Percentiles rank a stretch among this genome's conserved stretches.
These are phyloP conservation scores for Boletus semigastroideus DNA, from an alignment of 1,284 basidiomycete genomes.

Conservation along the genomic window DNA sequence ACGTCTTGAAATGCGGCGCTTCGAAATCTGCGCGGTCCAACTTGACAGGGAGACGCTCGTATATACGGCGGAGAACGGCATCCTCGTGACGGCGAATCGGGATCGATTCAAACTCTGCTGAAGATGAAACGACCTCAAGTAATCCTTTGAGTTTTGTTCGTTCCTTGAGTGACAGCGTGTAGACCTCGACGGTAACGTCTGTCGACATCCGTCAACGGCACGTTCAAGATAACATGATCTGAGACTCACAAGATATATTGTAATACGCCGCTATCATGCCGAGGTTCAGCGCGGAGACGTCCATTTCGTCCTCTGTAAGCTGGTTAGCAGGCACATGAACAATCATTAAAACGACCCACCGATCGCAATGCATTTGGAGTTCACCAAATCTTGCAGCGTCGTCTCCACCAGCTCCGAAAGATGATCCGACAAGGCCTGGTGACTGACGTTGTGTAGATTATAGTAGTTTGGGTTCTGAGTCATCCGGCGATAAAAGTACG, in stretches of 20 bases:
- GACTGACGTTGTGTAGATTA: conserved; percentile 90
- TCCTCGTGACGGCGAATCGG: conserved; percentile 93
- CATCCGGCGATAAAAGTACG: conserved; percentile 95
- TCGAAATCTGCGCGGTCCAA: conserved; percentile 84
- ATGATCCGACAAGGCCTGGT: conserved; percentile 91
- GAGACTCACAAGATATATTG: conserved; percentile 76
- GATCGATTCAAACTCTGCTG: conserved; percentile 93
- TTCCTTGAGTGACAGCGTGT: conserved; percentile 93
- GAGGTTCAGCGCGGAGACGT: conserved; percentile 86
- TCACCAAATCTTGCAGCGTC: conserved; percentile 88
- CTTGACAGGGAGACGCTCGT: conserved; percentile 98
- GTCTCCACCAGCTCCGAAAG: conserved; percentile 95
- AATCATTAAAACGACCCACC: conserved; percentile 46
- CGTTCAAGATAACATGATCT: neutral
- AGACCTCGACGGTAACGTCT: conserved; percentile 96
- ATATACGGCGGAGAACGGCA: conserved; percentile 82
- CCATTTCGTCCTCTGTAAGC: conserved; percentile 86
- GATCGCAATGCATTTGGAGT: conserved; percentile 93
- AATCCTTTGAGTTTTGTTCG: conserved; percentile 97
- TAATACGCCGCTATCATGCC: conserved; percentile 97
- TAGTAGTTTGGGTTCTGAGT: conserved; percentile 96
- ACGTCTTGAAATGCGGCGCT: conserved; percentile 97
- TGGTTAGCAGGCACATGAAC: conserved; percentile 8
- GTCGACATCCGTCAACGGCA: neutral
- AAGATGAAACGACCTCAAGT: conserved; percentile 94